Evolutionary conservation across 2,329 filamentous ascomycete genomes (phyloP).

Genomic region (Hypoxylon sp.): DNA sequence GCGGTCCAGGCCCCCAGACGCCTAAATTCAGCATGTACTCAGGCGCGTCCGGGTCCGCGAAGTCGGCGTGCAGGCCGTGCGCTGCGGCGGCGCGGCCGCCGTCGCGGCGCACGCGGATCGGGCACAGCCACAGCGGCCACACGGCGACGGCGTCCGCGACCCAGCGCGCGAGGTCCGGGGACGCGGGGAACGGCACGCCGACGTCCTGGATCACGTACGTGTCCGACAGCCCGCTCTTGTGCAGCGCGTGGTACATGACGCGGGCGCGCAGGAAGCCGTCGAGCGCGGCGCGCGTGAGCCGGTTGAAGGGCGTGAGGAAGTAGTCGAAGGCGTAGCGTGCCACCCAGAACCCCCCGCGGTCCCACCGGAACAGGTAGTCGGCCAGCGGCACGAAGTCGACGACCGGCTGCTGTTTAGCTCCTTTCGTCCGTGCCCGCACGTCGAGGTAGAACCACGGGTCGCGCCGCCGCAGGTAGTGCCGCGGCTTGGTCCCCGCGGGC

Average conservation of each 20-base stretch:
- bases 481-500: slow-evolving; percentile 46
- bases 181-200: slow-evolving; percentile 55
- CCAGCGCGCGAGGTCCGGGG: slow-evolving; percentile 57
- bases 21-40: slow-evolving; percentile 66
- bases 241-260: slow-evolving; percentile 71
- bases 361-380: slow-evolving; percentile 76
- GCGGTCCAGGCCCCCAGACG: slow-evolving; percentile 63
- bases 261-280: slow-evolving; percentile 70
- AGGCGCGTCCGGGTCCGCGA: slow-evolving; percentile 49
- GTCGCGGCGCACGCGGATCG: slow-evolving; percentile 55
- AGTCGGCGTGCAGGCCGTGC: slow-evolving; percentile 58
- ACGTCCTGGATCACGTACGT: slow-evolving; percentile 72
- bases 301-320: slow-evolving; percentile 71
- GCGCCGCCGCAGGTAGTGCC: slow-evolving; percentile 61
- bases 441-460: slow-evolving; percentile 82
- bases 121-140: slow-evolving; percentile 66
- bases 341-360: slow-evolving; percentile 74
- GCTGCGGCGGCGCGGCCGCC: slow-evolving; percentile 50
- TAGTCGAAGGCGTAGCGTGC: slow-evolving; percentile 69
- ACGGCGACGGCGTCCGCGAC: slow-evolving; percentile 55
- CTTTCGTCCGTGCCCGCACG: slow-evolving; percentile 54
- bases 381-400: slow-evolving; percentile 65
- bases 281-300: slow-evolving; percentile 66
- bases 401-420: slow-evolving; percentile 44
- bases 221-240: slow-evolving; percentile 66